Base-by-base conservation (phyloP, 2,329 filamentous ascomycete genomes). In the Xylaria arbuscula region DNA sequence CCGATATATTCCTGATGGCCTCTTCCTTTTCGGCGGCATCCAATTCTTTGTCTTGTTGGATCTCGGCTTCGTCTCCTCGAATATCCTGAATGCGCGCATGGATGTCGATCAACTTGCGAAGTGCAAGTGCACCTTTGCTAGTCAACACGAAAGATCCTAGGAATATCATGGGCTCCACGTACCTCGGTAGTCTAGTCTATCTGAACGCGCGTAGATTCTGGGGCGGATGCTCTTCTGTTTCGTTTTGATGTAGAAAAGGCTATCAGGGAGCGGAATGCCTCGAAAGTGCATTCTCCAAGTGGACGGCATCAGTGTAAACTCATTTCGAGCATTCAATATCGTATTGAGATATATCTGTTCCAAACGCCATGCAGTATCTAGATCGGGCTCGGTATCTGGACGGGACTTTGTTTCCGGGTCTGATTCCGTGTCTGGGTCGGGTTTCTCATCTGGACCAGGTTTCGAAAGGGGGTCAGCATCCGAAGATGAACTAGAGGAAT, bases 201-300 rank as follows among this genome's bases (percentile, higher is more conserved):
- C 68, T 36, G 67, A 71, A 28, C 67, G 76, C 19, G 74, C 72
- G 59, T 78, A 78, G 64, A 79, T 78, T 61, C 74, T 73, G 10
- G 77, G 77, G 28, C 77, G 74, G 24, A 42, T 36, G 54, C 72
- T 75, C 42, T 57, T 69, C 8, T 63, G 34, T 55, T 74, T 75
- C 15, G 68, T 73, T 62, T 76, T 71, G 48, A 63, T 36, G 54
- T 78, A 79, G 66, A 76, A 79, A 24, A 79, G 69, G 19, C 72
- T 71, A 32, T 77, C 72, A 6, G 77, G 76, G 22, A 78, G 65
- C 48, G 77, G 77, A 45, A 76, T 73, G 19, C 77, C 77, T 51
- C 72, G 72, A 59, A 79, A 76, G 66, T 76, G 73, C 72, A 77
- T 73, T 68, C 63, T 71, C 77, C 77, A 79, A 42, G 74, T 76